Conservation (phyloP, 2,329 filamentous ascomycete genomes). For the Aspergillus candidus region DNA sequence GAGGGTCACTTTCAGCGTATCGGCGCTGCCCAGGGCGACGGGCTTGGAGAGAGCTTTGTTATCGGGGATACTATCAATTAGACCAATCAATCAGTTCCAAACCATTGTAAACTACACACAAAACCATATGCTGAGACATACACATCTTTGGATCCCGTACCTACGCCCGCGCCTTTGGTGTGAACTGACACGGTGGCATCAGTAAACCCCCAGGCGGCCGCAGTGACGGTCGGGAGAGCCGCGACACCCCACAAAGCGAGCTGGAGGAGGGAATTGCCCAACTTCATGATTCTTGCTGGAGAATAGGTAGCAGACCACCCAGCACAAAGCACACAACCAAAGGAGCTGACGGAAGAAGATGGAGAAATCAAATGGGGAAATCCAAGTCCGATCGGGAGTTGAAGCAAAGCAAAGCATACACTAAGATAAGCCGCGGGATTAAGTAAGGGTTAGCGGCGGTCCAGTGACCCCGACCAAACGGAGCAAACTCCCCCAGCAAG, state of each 20-base stretch:
- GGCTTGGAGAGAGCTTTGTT: conserved; percentile 57
- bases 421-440: conserved; percentile 19
- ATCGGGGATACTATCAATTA: conserved; percentile 49
- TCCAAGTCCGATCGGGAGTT: conserved; percentile 16
- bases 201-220: conserved; percentile 55
- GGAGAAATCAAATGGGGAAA: conserved; percentile 16
- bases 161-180: conserved; percentile 54
- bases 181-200: conserved; percentile 58
- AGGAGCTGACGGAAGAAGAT: conserved; percentile 4
- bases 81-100: conserved; percentile 4
- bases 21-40: conserved; percentile 59
- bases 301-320: conserved; percentile 4
- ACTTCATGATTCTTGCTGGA: conserved; percentile 28
- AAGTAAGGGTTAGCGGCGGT: conserved; percentile 23
- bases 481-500: conserved; percentile 21
- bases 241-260: conserved; percentile 33
- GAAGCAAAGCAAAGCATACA: conserved; percentile 11
- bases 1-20: conserved; percentile 74
- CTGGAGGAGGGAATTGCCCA: conserved; percentile 30
- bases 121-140: conserved; percentile 25
- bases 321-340: background rate
- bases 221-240: conserved; percentile 38
- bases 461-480: conserved; percentile 19
- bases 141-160: conserved; percentile 50
- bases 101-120: background rate